phyloP scores from a whole-genome alignment of 2,329 filamentous ascomycete genomes.

The Ambrosiella cleistominuta region DNA sequence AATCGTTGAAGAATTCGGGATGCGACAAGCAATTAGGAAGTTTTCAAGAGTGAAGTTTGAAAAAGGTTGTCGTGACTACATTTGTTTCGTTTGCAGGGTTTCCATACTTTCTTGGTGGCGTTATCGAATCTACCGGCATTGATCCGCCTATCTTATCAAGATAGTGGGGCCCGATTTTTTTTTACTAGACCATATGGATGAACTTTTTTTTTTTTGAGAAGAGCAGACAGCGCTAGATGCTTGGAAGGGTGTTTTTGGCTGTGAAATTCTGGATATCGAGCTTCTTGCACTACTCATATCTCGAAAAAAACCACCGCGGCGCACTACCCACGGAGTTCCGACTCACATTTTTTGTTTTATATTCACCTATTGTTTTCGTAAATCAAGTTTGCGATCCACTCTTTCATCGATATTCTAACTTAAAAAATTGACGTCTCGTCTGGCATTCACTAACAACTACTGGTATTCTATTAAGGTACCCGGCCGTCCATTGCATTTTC shows the following conservation, averaged over 20 bases:
- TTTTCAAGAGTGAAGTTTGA: not conserved
- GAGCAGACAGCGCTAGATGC: not conserved
- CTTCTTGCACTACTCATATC: not conserved
- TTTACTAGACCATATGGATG: slow-evolving; percentile 8
- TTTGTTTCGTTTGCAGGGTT: not conserved
- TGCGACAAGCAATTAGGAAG: not conserved
- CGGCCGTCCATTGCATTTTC: not conserved
- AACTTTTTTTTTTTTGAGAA: slow-evolving; percentile 11
- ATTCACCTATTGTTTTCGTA: not conserved
- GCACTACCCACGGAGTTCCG: not conserved
- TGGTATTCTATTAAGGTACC: not conserved
- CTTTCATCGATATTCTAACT: not conserved
- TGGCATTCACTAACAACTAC: not conserved
- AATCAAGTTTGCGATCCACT: not conserved
- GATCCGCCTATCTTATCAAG: slow-evolving; percentile 12
- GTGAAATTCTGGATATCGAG: not conserved
- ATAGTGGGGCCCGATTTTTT: slow-evolving; percentile 13
- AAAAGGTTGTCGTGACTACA: slow-evolving; percentile 11
- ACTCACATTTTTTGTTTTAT: not conserved
- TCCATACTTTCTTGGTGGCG: not conserved
- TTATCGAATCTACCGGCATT: slow-evolving; percentile 9
- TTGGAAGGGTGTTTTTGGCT: slow-evolving; percentile 1
- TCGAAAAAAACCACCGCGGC: not conserved
- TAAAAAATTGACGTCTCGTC: not conserved
- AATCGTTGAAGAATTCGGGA: not conserved